Percentiles rank a stretch among this genome's conserved stretches.
These are phyloP conservation scores for Casuarina cunninghamiana DNA, from an alignment of 306 rosid species.

Conservation along the genomic window DNA sequence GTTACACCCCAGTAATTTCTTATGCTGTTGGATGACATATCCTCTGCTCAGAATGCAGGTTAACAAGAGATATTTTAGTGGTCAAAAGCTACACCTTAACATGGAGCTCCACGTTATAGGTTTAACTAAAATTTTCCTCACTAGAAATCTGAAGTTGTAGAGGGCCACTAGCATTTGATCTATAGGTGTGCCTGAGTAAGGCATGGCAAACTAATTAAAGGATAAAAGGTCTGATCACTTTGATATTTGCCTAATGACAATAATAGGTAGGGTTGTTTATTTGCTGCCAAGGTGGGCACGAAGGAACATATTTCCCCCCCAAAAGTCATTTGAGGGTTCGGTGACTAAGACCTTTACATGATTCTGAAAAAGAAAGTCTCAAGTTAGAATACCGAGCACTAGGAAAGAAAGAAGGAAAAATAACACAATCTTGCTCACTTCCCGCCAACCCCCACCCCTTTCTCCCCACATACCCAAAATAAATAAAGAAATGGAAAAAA, in stretches of 20 bases:
- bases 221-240: not conserved
- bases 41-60: not conserved
- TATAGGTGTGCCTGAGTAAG: not conserved
- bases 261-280: not conserved
- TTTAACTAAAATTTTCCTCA: not conserved
- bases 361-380: not conserved
- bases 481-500: no score
- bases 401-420: not conserved
- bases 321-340: not conserved
- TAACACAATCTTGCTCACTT: not conserved
- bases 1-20: not conserved
- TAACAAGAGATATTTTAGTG: not conserved
- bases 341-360: not conserved
- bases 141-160: not conserved
- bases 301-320: not conserved
- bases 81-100: not conserved
- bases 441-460: not conserved
- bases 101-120: not conserved
- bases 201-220: not conserved
- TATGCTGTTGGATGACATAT: not conserved
- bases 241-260: not conserved
- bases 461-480: no score
- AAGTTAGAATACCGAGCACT: not conserved
- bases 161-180: not conserved
- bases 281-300: not conserved